Base-by-base conservation (phyloP, 2,329 filamentous ascomycete species). In the Alternaria sp. region DNA sequence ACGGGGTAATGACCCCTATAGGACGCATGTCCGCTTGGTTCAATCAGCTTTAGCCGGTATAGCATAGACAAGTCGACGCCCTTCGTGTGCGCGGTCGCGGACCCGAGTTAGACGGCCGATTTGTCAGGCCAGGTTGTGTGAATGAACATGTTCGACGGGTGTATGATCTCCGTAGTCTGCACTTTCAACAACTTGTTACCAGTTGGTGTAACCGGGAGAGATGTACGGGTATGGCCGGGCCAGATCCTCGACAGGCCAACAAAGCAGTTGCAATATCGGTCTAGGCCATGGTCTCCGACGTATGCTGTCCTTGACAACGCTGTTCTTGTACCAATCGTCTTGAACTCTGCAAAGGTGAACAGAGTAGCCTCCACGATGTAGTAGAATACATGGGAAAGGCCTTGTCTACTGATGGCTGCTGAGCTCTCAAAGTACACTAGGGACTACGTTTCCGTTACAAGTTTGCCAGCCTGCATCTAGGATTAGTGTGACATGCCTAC, bases 381-480 rank as follows among this genome's bases (percentile, higher is more conserved):
- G 13, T 63, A 51, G 30, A 69, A 72, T 6, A 71, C 40, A 19
- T 62, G 60, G 3, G 62, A 59, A 3, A 71, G 51, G 5, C 65
- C 65, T 51, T 59, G 55, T 19, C 26, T 59, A 5, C 56, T 60
- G 11, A 53, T 28, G 15, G 60, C 63, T 8, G 69, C 69, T 11
- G 68, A 40, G 36, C 15, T 68, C 45, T 68, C 65, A 26, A 72
- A 69, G 28, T 71, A 71, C 4, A 65, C 69, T 19, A 62, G 52
- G 2, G 67, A 65, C 2, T 47, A 49, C 9, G 69, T 69, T n/a
- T 56, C 60, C 7, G 50, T 53, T n/a, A 61, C 66, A 11, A 69
- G 44, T n/a, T 46, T 63, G n/a, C 67, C 63, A 15, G 59, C 65
- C 67, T 71, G 11, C 4, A 12, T 21, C 6, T 12, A 11, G 26